Evolutionary conservation across 345 rosid genomes (phyloP), one percentile per base, ranked within the genome.

Genomic region (Lumnitzera racemosa): DNA sequence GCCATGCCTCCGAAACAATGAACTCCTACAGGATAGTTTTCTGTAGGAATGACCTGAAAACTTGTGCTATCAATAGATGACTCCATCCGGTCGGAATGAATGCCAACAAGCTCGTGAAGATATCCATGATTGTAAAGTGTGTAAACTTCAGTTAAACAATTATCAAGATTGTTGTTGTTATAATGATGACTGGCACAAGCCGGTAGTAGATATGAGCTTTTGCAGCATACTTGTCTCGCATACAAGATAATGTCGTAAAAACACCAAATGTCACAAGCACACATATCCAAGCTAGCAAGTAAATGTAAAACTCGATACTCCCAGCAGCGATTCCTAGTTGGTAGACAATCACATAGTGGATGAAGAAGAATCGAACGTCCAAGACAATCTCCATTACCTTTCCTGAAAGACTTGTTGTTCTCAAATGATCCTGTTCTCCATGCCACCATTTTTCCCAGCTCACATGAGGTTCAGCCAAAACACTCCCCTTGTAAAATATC

Each of bases 401-500:
- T 17, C 67, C 67, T 59, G 52, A 63, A n/a, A 47, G 15, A 16
- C 67, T 53, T 5, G 67, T 55, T 24, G 59, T 63, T 13, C 47
- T 46, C 50, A 63, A 41, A 55, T 63, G 67, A 15, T 47, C 47
- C 15, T 63, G 67, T 52, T 63, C 67, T 25, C 47, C 67, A 29
- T 63, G 15, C 59, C 67, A 63, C 67, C 67, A 63, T 12, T 27
- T 48, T 55, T 63, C 67, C 67, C 67, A 63, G 20, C 67, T 63
- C 58, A 53, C 24, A 12, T 63, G 46, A 12, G 47, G 59, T 27
- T 24, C 29, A 5, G 53, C 51, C 15, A 55, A 54, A 41, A 54
- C 41, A 0, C 59, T 16, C 2, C 67, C 13, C 0, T 55, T 24
- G 58, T 46, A 46, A 52, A 58, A 55, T 55, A 63, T 55, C 67